Base-by-base conservation (phyloP, 2,329 filamentous ascomycete species). In the Zymoseptoria crescenta region DNA sequence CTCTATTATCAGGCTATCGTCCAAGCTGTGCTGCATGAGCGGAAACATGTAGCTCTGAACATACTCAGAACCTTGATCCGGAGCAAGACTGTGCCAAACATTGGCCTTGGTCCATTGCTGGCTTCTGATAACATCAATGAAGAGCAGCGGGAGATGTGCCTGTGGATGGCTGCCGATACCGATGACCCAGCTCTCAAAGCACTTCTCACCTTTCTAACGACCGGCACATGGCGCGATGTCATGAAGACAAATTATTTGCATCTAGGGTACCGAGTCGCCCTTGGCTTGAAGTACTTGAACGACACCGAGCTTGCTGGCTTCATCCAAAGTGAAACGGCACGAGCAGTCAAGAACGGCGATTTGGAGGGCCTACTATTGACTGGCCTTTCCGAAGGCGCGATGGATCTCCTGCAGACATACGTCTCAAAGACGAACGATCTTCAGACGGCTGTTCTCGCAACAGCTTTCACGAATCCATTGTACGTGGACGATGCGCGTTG, bases 181-280 rank as follows among this genome's bases (percentile, higher is more conserved):
- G 85, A 86, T 0, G 88, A 94, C 67, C 87, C 89, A 0, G 93
- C 92, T 69, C 81, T 94, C 24, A 86, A 89, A 57, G 89, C 88
- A 5, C 87, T 94, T 53, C 89, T 90, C 24, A 85, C 86, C 2
- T 85, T 89, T 64, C 88, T 94, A 61, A 85, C 87, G 8, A 89
- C 86, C 0, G 87, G 87, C 4, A 83, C 91, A 70, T 94, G 90
- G 90, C 77, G 82, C 19, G 81, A 82, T 49, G 87, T 94, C 49
- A 86, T 88, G 48, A 83, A 87, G 63, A 88, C 91, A 69, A 78
- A 81, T 20, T 87, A 88, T 28, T 80, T 95, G 1, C 87, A 89
- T 1, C 80, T 94, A 1, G 81, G 85, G 10, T 89, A 93, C 69
- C 85, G 90, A 41, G 82, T 88, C 20, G 88, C 85, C 58, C 82